Conservation (phyloP, 2,329 filamentous ascomycete genomes). For the Fusarium piperis region DNA sequence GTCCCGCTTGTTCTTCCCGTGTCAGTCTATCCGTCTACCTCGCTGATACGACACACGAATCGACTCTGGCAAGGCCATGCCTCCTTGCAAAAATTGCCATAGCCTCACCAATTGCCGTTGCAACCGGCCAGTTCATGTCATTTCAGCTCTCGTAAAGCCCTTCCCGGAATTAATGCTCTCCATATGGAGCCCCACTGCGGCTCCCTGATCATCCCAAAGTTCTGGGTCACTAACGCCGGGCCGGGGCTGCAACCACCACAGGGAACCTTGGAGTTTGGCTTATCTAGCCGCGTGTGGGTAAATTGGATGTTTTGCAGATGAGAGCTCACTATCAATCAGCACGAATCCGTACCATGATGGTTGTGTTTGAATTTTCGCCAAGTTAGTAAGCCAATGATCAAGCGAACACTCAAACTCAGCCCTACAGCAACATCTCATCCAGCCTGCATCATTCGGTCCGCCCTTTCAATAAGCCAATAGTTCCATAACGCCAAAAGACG, state of each 20-base stretch:
- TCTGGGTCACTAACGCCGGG: slow-evolving; percentile 36
- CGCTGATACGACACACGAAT: neutral
- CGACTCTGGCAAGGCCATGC: neutral
- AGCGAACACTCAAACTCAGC: neutral
- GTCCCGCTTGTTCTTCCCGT: neutral
- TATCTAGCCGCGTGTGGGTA: neutral
- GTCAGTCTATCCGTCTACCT: neutral
- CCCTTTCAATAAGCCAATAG: neutral
- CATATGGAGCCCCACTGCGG: slow-evolving; percentile 29
- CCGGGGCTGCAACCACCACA: slow-evolving; percentile 37
- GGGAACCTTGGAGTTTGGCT: neutral
- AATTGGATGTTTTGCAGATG: neutral
- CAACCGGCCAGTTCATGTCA: neutral
- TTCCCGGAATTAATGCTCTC: neutral
- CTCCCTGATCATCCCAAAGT: slow-evolving; percentile 32
- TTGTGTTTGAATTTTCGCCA: neutral
- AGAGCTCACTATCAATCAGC: neutral
- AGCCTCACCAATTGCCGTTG: neutral
- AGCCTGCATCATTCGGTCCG: neutral
- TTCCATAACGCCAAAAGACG: neutral
- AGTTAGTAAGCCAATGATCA: neutral
- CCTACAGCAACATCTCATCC: neutral
- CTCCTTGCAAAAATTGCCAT: neutral
- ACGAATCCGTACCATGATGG: neutral
- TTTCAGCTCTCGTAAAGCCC: slow-evolving; percentile 1